These are phyloP conservation scores for Ambrosia hybrid DNA, from an alignment of 140 eudicot species.

Conservation along the genomic window DNA sequence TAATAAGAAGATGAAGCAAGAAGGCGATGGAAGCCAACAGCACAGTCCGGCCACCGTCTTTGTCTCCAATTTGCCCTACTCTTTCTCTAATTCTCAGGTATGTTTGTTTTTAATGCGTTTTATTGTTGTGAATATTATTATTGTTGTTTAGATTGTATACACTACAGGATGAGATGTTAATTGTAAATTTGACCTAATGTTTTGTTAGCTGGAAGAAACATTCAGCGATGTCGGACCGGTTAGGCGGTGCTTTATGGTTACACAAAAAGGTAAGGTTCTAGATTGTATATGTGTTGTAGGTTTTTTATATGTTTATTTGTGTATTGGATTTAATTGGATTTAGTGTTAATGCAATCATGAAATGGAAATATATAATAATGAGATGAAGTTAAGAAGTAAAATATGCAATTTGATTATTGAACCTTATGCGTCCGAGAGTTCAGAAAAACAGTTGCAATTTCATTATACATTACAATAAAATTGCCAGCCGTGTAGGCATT, in stretches of 20 bases:
- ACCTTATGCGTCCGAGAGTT: background rate
- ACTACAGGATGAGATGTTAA: background rate
- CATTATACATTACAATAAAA: background rate
- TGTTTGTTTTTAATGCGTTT: background rate
- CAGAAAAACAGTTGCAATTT: background rate
- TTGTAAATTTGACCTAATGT: slow-evolving; percentile 1
- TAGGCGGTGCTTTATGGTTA: slow-evolving; percentile 92
- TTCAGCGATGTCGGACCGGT: slow-evolving; percentile 96
- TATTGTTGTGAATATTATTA: background rate
- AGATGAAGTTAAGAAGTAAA: background rate
- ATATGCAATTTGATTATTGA: slow-evolving; percentile 7
- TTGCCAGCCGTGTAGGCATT: background rate
- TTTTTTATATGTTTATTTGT: no score
- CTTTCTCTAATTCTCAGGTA: slow-evolving; percentile 75
- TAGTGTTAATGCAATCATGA: background rate
- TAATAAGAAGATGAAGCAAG: slow-evolving; percentile 37
- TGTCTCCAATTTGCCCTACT: slow-evolving; percentile 68
- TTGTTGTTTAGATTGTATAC: background rate
- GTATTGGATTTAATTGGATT: no score
- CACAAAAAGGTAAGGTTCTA: slow-evolving; percentile 60
- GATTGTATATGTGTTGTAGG: background rate
- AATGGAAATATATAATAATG: background rate
- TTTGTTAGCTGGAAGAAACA: slow-evolving; percentile 67
- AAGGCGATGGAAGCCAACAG: slow-evolving; percentile 44
- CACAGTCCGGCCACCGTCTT: slow-evolving; percentile 81